Percentiles rank a stretch among this genome's conserved stretches.
Conservation (phyloP, 805 yeast genomes). For the Lipomyces sp. region DNA sequence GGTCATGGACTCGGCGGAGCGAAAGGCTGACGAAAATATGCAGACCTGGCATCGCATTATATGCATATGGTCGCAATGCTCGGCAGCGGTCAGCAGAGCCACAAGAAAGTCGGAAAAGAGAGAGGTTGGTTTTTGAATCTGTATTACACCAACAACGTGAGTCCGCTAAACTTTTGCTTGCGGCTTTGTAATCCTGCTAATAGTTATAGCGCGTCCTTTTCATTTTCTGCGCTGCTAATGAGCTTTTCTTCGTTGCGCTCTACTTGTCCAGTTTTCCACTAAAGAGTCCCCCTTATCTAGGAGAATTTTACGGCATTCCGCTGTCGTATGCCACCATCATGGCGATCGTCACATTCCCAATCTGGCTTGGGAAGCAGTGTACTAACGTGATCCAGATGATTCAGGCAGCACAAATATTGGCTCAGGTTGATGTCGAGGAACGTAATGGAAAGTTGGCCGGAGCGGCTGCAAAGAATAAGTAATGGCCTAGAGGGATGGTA, state of each 20-base stretch:
- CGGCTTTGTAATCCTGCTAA: not conserved
- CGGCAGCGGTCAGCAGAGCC: conserved; percentile 76
- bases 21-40: not conserved
- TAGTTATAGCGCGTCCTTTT: conserved; percentile 60
- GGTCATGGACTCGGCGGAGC: too few relatives aligned
- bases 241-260: conserved; percentile 86
- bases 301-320: conserved; percentile 44
- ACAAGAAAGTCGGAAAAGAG: conserved; percentile 77
- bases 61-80: conserved; percentile 98
- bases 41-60: conserved; percentile 83
- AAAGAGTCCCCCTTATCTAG: conserved; percentile 48
- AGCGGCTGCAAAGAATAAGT: conserved; percentile 13
- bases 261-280: conserved; percentile 73
- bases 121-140: conserved; percentile 74
- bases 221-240: conserved; percentile 90
- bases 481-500: not conserved
- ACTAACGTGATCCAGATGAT: conserved; percentile 87
- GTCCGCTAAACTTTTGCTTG: not conserved
- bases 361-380: conserved; percentile 88
- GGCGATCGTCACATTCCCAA: conserved; percentile 70
- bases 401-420: conserved; percentile 81
- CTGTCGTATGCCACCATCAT: conserved; percentile 66
- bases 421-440: conserved; percentile 71
- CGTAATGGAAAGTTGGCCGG: conserved; percentile 42
- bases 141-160: conserved; percentile 79